Base-by-base conservation (phyloP, 345 rosid genomes). In the Hypericum androsaemum region DNA sequence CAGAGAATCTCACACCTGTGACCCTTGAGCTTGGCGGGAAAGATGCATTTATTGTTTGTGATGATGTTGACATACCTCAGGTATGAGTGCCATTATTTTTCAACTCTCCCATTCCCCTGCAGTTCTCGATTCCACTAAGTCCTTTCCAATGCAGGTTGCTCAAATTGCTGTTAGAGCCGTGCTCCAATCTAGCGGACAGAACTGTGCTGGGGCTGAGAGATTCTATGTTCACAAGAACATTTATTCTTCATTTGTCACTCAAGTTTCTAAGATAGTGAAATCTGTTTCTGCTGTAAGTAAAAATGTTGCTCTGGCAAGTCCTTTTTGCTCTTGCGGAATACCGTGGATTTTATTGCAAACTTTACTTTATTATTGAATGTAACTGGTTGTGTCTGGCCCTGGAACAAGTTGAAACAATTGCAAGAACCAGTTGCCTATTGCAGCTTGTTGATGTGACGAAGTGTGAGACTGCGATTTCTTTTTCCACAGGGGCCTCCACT, bases 171-270 rank as follows among this genome's bases (percentile, higher is more conserved):
- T 81, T 46, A 74, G 98, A 67, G 95, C 83, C 16, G 67, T 77
- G 56, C 88, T 92, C 71, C 97, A 92, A 75, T 92, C 98, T 52
- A 80, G 97, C 53, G 98, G 97, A 57, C 98, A 92, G 80, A 92
- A 88, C 61, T 92, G 98, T 81, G 98, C 97, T 52, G 98, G 98
- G 57, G 97, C 98, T 61, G 98, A 92, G 74, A 83, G 97, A 67
- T 92, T 88, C 72, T 88, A 92, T 75, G 97, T 88, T 62, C 97
- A 83, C 61, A 77, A 53, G 71, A 86, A 85, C 62, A 63, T 88
- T 44, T 81, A 81, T 75, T 55, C 88, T 62, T 74, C 88, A 61
- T 92, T 92, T 72, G 75, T 83, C 62, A 77, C 62, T 73, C 77
- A 85, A 81, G 79, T 92, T 47, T 37, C 85, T 37, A 81, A 78